Base-by-base conservation (phyloP, 2,329 filamentous ascomycete species). In the Colletotrichum neosansevieriae region DNA sequence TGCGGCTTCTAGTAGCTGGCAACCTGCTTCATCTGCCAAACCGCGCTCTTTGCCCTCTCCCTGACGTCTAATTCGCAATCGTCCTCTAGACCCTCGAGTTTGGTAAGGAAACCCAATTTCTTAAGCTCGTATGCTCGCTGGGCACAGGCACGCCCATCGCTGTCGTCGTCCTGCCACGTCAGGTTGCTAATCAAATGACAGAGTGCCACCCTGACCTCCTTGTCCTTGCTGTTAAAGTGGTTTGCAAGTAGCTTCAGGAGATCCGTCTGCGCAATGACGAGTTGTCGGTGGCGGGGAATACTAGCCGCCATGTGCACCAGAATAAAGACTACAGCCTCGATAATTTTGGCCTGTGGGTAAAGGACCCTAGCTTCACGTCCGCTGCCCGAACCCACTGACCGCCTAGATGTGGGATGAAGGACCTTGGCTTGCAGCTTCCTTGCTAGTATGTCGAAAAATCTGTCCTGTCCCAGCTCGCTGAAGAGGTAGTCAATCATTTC, bases 291-390 rank as follows among this genome's bases (percentile, higher is more conserved):
- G 34, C 88, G 86, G 3, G 94, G 89, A 12, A 90, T 84, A 71
- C 93, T 93, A 10, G 94, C 95, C 17, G 94, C 94, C 73, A 98
- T 89, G 80, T 98, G 94, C 13, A 96, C 91, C 56, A 98, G 85
- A 64, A 98, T 90, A 76, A 90, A 96, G 32, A 94, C 88, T 11
- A 95, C 91, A 3, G 92, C 87, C 73, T 88, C 87, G 58, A 98
- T 86, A 70, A 98, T 92, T 78, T 93, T 92, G 24, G 85, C 76
- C 71, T 88, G 86, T 9, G 88, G 85, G 68, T 88, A 84, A 10
- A 90, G 76, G 32, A 90, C 79, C 53, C 84, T 82, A 0, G 84
- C 78, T 70, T 87, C 85, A 45, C 73, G 74, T 42, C 40, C 60
- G 50, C 59, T 51, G 50, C 73, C 70, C 51, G 40, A 57, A n/a